Conservation (phyloP, 2,329 filamentous ascomycete genomes). For the Aspergillus floridensis region DNA sequence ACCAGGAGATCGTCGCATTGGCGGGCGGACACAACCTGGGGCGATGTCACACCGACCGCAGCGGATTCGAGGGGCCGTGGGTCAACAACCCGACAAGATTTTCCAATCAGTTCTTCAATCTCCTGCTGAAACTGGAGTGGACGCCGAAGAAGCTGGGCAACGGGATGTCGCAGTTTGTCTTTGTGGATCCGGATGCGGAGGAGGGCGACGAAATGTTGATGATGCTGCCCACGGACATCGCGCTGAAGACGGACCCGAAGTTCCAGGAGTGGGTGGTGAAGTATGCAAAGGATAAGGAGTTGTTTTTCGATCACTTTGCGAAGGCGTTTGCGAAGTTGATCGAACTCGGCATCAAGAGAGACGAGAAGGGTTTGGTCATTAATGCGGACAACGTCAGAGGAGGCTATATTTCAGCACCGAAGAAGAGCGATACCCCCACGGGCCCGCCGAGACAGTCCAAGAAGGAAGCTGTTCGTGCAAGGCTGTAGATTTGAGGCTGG, state of each 20-base stretch:
- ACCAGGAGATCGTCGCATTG: slow-evolving; percentile 60
- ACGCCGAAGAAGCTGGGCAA: slow-evolving; percentile 53
- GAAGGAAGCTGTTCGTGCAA: slow-evolving; percentile 20
- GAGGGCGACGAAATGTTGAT: slow-evolving; percentile 56
- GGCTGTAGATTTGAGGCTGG: slow-evolving; percentile 22
- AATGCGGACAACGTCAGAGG: slow-evolving; percentile 58
- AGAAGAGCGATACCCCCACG: slow-evolving; percentile 49
- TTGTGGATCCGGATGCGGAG: slow-evolving; percentile 55
- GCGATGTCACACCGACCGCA: slow-evolving; percentile 55
- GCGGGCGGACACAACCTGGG: slow-evolving; percentile 58
- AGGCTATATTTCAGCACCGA: slow-evolving; percentile 57
- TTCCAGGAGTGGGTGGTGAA: slow-evolving; percentile 58
- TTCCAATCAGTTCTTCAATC: slow-evolving; percentile 57
- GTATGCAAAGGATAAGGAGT: slow-evolving; percentile 61
- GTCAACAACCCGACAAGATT: slow-evolving; percentile 59
- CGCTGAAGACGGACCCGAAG: slow-evolving; percentile 52
- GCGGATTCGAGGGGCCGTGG: slow-evolving; percentile 59
- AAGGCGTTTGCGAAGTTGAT: slow-evolving; percentile 60
- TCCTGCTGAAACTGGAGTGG: slow-evolving; percentile 54
- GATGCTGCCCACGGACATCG: slow-evolving; percentile 66
- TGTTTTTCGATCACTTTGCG: slow-evolving; percentile 61
- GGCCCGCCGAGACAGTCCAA: slow-evolving; percentile 23
- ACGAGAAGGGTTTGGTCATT: slow-evolving; percentile 51
- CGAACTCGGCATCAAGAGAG: slow-evolving; percentile 59
- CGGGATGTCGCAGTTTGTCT: slow-evolving; percentile 58